Evolutionary conservation across 805 yeast species (phyloP).

Genomic region (Lachancea sp.): DNA sequence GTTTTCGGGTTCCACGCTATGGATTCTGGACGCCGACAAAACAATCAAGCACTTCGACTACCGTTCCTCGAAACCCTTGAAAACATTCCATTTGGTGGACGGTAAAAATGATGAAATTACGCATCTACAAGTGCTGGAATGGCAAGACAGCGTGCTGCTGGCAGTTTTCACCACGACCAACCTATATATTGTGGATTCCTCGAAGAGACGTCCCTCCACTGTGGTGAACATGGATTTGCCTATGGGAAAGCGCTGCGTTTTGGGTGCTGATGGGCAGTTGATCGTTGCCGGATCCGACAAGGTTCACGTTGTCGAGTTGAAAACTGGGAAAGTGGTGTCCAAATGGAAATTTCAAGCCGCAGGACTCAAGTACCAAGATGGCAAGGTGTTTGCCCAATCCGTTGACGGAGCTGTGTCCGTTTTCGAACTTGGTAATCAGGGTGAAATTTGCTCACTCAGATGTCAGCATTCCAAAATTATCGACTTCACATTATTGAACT

Average conservation of each 20-base stretch:
- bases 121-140: slow-evolving; percentile 24
- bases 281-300: slow-evolving; percentile 18
- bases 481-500: slow-evolving; percentile 17
- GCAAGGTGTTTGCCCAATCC: slow-evolving; percentile 19
- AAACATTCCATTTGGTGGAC: slow-evolving; percentile 31
- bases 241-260: slow-evolving; percentile 3
- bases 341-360: slow-evolving; percentile 22
- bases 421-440: slow-evolving; percentile 29
- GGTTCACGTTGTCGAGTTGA: slow-evolving; percentile 16
- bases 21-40: slow-evolving; percentile 30
- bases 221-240: slow-evolving; percentile 6
- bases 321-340: slow-evolving; percentile 13
- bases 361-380: slow-evolving; percentile 15
- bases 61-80: slow-evolving; percentile 30
- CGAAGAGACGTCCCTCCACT: slow-evolving; percentile 29
- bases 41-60: slow-evolving; percentile 30
- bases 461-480: slow-evolving; percentile 24
- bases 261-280: slow-evolving; percentile 19
- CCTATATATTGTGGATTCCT: slow-evolving; percentile 61
- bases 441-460: slow-evolving; percentile 31
- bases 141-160: slow-evolving; percentile 20
- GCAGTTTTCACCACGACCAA: slow-evolving; percentile 33
- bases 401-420: slow-evolving; percentile 20
- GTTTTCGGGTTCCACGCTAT: slow-evolving; percentile 31
- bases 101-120: slow-evolving; percentile 29